These are phyloP conservation scores for Solanum sejunctum DNA, from an alignment of 257 asterid genomes.

Conservation along the genomic window DNA sequence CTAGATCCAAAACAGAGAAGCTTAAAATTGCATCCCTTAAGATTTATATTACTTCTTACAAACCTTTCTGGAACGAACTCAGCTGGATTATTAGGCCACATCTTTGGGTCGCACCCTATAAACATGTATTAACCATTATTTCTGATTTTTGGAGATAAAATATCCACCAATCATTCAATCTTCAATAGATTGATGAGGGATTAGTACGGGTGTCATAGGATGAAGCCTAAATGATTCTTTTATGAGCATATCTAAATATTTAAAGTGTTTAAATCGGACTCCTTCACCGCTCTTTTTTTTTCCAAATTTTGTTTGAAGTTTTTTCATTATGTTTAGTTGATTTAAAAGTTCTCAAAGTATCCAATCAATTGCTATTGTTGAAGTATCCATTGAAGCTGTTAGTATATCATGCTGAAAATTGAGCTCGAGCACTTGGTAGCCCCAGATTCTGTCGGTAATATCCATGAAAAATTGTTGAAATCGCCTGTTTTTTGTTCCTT, in stretches of 20 bases:
- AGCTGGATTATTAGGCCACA: background rate
- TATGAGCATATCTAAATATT: too few relatives aligned
- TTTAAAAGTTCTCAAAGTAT: background rate
- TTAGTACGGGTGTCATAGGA: too few relatives aligned
- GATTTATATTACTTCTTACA: background rate
- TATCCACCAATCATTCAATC: background rate
- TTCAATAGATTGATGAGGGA: too few relatives aligned
- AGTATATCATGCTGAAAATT: background rate
- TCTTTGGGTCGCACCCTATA: background rate
- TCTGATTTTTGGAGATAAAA: conserved; percentile 1
- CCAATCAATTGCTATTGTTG: conserved; percentile 8
- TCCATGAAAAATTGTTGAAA: too few relatives aligned
- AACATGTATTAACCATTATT: background rate
- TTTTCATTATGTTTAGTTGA: background rate
- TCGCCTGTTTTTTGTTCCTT: too few relatives aligned
- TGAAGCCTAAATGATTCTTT: too few relatives aligned
- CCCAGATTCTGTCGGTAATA: too few relatives aligned
- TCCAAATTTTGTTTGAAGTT: background rate
- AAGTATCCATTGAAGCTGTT: conserved; percentile 6
- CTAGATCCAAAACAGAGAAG: background rate
- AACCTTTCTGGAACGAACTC: background rate
- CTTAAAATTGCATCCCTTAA: background rate
- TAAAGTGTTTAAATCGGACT: too few relatives aligned
- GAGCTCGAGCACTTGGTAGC: too few relatives aligned
- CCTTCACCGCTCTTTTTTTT: too few relatives aligned